Evolutionary conservation across 768 basidiomycete genomes (phyloP), one percentile per base, ranked within the genome.

Genomic region (Crucibulum laeve): DNA sequence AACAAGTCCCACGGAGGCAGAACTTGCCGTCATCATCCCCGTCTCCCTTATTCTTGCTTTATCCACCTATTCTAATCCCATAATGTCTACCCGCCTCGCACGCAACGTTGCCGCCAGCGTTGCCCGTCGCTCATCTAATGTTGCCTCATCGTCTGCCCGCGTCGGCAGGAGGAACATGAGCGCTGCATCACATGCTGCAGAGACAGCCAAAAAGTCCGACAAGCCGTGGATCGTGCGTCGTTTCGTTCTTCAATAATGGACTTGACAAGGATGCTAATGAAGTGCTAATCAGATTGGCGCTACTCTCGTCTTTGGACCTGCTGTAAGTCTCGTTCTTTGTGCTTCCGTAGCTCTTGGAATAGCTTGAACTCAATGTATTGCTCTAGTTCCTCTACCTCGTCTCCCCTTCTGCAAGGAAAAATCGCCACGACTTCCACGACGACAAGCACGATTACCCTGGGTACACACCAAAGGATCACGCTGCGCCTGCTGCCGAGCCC

Each of bases 181-280:
- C 44, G 59, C 63, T 24, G 44, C 56, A 36, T 63, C 68, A 53
- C 69, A 71, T 57, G 61, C 53, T 44, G 52, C 55, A 22, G 22
- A 42, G 22, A 40, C 52, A n/a, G 42, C 58, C 44, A n/a, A n/a
- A n/a, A 63, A 60, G 43, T 63, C 56, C 41, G 73, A 74, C 64
- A 64, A 53, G 38, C 68, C 70, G 36, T 74, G 73, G 73, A 62
- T 70, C 39, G 73, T 73, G 44, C n/a, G n/a, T n/a, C 52, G 69
- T 65, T 38, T 26, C 22, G 38, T 32, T 42, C 33, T n/a, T 45
- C 39, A 26, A 42, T 24, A 43, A 52, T 23, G 44, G 43, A 41
- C 23, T 40, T 41, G 49, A 43, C 30, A 24, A 28, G 45, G 21
- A 19, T 22, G n/a, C 40, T 7, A 37, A 38, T 42, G 5, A 11